phyloP scores from a whole-genome alignment of 768 basidiomycete genomes.

The Serendipita indica region DNA sequence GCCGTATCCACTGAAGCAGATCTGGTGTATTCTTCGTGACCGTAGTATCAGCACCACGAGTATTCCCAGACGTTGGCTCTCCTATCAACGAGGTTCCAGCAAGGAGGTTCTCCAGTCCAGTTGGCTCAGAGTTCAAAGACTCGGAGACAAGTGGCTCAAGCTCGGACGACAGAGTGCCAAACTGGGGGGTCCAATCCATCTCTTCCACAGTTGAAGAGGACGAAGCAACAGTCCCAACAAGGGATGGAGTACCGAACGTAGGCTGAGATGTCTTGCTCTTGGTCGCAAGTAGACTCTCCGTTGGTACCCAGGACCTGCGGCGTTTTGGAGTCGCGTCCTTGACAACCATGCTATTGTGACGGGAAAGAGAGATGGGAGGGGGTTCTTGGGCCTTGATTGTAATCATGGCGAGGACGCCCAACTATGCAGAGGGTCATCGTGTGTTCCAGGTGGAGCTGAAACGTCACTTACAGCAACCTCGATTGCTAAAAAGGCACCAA shows the following conservation, averaged over 20 bases:
- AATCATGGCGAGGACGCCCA: slow-evolving; percentile 3
- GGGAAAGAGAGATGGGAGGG: slow-evolving; percentile 1
- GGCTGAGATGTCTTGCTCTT: slow-evolving; percentile 15
- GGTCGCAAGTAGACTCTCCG: slow-evolving; percentile 1
- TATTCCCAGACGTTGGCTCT: background rate
- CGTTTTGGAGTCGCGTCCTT: background rate
- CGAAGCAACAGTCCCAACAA: slow-evolving; percentile 6
- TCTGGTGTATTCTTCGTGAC: background rate
- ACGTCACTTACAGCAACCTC: slow-evolving; percentile 17
- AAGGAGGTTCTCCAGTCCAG: slow-evolving; percentile 15
- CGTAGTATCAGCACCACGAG: background rate
- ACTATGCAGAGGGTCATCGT: background rate
- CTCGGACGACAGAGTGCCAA: background rate
- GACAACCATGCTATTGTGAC: background rate
- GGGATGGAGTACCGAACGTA: slow-evolving; percentile 20
- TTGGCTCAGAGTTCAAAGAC: slow-evolving; percentile 13
- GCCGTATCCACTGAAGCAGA: background rate
- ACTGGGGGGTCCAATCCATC: slow-evolving; percentile 23
- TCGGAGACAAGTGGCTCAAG: slow-evolving; percentile 6
- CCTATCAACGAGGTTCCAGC: slow-evolving; percentile 11
- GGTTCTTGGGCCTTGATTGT: background rate
- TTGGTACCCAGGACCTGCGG: slow-evolving; percentile 10
- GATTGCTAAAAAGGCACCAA: slow-evolving; percentile 12
- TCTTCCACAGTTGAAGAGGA: slow-evolving; percentile 12
- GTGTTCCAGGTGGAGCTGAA: background rate